A percentile compares a stretch with the other conserved stretches of the same genome.
phyloP scores from a whole-genome alignment of 177 flowering plant genomes.

The Vitis hybrid region DNA sequence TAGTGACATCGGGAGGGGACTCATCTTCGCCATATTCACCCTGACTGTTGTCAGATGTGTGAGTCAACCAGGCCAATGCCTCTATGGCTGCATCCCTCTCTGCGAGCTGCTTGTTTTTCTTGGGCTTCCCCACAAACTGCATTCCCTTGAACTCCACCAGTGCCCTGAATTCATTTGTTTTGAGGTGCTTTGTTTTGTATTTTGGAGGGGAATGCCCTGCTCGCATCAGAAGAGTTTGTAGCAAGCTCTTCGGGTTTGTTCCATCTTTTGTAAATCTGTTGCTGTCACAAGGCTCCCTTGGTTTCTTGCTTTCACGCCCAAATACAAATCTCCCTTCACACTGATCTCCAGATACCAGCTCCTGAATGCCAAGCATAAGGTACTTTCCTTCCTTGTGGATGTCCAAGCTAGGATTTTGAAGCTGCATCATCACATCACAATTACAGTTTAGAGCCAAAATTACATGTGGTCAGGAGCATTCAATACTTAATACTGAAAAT shows the following conservation, averaged over 20 bases:
- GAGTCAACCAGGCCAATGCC: conserved; percentile 94
- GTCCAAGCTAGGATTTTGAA: conserved; percentile 72
- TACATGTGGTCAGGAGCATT: too few species aligned
- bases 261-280: conserved; percentile 65
- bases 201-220: conserved; percentile 98
- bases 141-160: conserved; percentile 94
- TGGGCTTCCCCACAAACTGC: conserved; percentile 98
- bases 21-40: conserved; percentile 38
- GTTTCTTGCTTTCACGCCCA: conserved; percentile 78
- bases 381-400: conserved; percentile 91
- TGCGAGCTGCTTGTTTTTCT: conserved; percentile 85
- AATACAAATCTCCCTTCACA: conserved; percentile 98
- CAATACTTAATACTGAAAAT: too few species aligned
- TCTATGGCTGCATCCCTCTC: conserved; percentile 97
- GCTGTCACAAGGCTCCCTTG: conserved; percentile 33
- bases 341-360: conserved; percentile 82
- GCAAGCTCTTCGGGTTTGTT: conserved; percentile 87
- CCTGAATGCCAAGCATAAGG: conserved; percentile 91
- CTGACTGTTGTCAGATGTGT: conserved; percentile 60
- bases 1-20: conserved; percentile 70
- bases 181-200: conserved; percentile 91
- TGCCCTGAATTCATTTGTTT: conserved; percentile 91
- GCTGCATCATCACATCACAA: conserved; percentile 45
- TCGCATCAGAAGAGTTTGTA: conserved; percentile 91
- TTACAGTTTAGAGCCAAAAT: not conserved